These are phyloP conservation scores for Perilla frutescens DNA, from an alignment of 257 asterid species.

Conservation along the genomic window DNA sequence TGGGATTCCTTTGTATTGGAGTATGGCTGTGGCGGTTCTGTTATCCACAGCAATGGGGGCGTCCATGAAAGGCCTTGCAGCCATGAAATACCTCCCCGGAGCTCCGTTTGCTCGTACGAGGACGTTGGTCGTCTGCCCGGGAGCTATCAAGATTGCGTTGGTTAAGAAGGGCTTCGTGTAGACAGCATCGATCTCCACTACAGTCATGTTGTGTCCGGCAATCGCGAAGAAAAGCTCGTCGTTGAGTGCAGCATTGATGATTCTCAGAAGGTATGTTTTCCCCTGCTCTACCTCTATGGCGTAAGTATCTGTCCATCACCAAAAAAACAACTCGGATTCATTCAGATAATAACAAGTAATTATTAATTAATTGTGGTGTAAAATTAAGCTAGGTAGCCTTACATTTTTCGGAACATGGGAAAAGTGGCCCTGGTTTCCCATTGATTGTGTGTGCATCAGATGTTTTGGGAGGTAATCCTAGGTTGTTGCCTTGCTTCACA, in stretches of 20 bases:
- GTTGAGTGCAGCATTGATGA: slow-evolving; percentile 70
- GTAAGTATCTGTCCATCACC: slow-evolving; percentile 49
- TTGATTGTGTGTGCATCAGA: slow-evolving; percentile 70
- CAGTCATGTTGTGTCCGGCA: slow-evolving; percentile 58
- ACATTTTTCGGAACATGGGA: slow-evolving; percentile 67
- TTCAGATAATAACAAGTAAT: no score
- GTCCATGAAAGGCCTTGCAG: slow-evolving; percentile 63
- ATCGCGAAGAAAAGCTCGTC: slow-evolving; percentile 71
- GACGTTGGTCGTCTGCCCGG: slow-evolving; percentile 70
- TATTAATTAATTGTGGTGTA: no score
- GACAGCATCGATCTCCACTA: slow-evolving; percentile 65
- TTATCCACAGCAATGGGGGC: slow-evolving; percentile 59
- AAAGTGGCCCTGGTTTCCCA: slow-evolving; percentile 72
- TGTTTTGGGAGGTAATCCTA: slow-evolving; percentile 56
- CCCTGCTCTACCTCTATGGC: slow-evolving; percentile 60
- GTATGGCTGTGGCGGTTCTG: slow-evolving; percentile 59
- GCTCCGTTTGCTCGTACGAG: slow-evolving; percentile 47
- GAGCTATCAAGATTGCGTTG: slow-evolving; percentile 53
- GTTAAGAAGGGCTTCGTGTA: slow-evolving; percentile 64
- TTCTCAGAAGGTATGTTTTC: slow-evolving; percentile 58
- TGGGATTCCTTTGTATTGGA: slow-evolving; percentile 51
- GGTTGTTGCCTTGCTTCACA: slow-evolving; percentile 52
- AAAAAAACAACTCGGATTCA: not conserved
- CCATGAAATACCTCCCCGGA: slow-evolving; percentile 59
- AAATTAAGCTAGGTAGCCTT: slow-evolving; percentile 2